Percentiles rank a stretch among this genome's conserved stretches.
phyloP scores from a whole-genome alignment of 164 flowering plant species.

The Aristolochia contorta region DNA sequence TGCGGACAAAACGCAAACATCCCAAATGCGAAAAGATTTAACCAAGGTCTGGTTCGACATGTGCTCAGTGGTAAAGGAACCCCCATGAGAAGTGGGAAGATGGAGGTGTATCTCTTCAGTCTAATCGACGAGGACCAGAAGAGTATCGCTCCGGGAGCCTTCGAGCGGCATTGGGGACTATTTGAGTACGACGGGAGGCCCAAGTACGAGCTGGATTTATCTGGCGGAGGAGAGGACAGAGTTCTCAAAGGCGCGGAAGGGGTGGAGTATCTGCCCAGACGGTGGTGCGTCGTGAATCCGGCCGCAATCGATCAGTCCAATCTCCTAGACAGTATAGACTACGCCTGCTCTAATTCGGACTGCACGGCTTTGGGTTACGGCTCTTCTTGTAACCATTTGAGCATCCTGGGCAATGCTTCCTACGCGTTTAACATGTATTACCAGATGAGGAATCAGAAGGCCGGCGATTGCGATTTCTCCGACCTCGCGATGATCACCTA shows the following conservation, averaged over 20 bases:
- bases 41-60: constrained; percentile 64
- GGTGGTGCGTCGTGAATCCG: constrained; percentile 58
- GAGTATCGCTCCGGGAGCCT: constrained; percentile 69
- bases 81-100: constrained; percentile 43
- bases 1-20: constrained; percentile 63
- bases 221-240: constrained; percentile 25
- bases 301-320: constrained; percentile 19
- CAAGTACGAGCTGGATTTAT: constrained; percentile 61
- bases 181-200: constrained; percentile 87
- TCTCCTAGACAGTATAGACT: constrained; percentile 32
- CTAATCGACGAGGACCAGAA: constrained; percentile 71
- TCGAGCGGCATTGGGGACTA: constrained; percentile 95
- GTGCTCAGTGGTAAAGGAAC: constrained; percentile 55
- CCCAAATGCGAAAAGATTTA: constrained; percentile 53
- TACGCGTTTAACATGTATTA: constrained; percentile 84
- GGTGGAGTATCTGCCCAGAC: constrained; percentile 40
- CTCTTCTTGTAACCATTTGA: constrained; percentile 53
- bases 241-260: constrained; percentile 41
- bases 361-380: constrained; percentile 73
- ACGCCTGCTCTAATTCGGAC: constrained; percentile 65
- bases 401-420: constrained; percentile 48
- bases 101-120: constrained; percentile 66
- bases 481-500: constrained; percentile 44
- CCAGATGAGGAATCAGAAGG: constrained; percentile 41
- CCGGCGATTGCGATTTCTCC: constrained; percentile 48